Evolutionary conservation across 768 basidiomycete species (phyloP).

Genomic region (Lactarius quietus): DNA sequence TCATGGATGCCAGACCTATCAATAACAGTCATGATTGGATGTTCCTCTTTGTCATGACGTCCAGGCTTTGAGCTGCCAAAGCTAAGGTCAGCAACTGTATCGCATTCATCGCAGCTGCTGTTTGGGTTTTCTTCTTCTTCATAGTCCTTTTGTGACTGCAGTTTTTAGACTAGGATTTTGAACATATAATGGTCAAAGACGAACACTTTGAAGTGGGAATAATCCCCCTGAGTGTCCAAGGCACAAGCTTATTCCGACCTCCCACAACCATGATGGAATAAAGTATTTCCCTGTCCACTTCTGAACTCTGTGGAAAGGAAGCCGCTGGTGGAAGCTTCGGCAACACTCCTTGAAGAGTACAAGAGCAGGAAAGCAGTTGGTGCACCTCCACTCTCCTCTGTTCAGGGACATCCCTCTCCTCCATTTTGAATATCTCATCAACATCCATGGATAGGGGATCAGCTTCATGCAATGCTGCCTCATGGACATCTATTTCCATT

Average conservation of each 20-base stretch:
- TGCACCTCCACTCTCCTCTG: background rate
- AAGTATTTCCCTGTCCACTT: constrained; percentile 2
- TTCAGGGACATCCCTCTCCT: too few relatives aligned
- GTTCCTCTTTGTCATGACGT: background rate
- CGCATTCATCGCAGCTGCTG: background rate
- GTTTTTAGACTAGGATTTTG: background rate
- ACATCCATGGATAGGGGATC: background rate
- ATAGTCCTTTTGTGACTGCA: background rate
- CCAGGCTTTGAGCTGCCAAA: background rate
- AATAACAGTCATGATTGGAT: background rate
- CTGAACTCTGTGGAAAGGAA: constrained; percentile 8
- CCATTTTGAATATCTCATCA: too few relatives aligned
- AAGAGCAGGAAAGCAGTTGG: background rate
- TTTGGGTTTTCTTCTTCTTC: too few relatives aligned
- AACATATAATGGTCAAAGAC: too few relatives aligned
- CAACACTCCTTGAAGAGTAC: constrained; percentile 3
- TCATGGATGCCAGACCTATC: too few relatives aligned
- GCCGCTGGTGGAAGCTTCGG: background rate
- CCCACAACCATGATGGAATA: constrained; percentile 3
- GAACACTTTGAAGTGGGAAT: background rate
- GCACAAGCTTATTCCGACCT: constrained; percentile 1
- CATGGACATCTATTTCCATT: background rate
- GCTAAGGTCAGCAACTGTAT: background rate
- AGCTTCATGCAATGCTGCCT: background rate
- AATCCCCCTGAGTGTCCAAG: constrained; percentile 2